phyloP scores from a whole-genome alignment of 768 basidiomycete species.

The Lanmaoa pseudosensibilis region DNA sequence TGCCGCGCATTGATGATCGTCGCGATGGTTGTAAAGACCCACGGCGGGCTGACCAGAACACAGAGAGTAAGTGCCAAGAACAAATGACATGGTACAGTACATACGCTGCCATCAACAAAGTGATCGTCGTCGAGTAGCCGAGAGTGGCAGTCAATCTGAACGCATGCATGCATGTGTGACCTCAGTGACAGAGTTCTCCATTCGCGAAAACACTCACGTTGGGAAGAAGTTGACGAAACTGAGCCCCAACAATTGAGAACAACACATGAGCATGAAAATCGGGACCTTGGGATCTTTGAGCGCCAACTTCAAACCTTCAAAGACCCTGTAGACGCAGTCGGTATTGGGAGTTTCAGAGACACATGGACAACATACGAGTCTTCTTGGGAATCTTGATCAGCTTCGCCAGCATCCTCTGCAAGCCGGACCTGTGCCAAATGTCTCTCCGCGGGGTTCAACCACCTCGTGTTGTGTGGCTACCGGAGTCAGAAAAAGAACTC shows the following conservation, averaged over 20 bases:
- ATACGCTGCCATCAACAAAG: slow-evolving; percentile 58
- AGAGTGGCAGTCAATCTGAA: slow-evolving; percentile 57
- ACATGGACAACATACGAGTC: slow-evolving; percentile 49
- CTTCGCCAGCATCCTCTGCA: slow-evolving; percentile 68
- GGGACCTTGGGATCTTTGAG: slow-evolving; percentile 55
- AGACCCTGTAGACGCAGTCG: slow-evolving; percentile 9
- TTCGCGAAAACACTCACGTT: slow-evolving; percentile 34
- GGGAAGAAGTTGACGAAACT: slow-evolving; percentile 66
- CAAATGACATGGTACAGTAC: slow-evolving; percentile 17
- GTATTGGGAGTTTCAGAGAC: background rate
- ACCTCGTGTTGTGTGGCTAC: slow-evolving; percentile 62
- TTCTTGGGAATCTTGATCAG: slow-evolving; percentile 55
- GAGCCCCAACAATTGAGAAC: slow-evolving; percentile 53
- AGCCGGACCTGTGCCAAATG: slow-evolving; percentile 65
- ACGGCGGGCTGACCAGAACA: slow-evolving; percentile 50
- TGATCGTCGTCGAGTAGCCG: slow-evolving; percentile 60
- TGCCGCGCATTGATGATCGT: slow-evolving; percentile 58
- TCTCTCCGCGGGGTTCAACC: slow-evolving; percentile 51
- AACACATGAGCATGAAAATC: slow-evolving; percentile 54
- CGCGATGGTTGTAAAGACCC: slow-evolving; percentile 52
- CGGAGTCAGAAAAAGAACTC: background rate
- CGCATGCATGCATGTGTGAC: background rate
- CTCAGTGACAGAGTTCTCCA: background rate
- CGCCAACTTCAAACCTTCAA: slow-evolving; percentile 45
- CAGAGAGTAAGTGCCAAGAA: background rate